phyloP scores from a whole-genome alignment of 2,329 filamentous ascomycete genomes.

The Apiospora saccharicola region DNA sequence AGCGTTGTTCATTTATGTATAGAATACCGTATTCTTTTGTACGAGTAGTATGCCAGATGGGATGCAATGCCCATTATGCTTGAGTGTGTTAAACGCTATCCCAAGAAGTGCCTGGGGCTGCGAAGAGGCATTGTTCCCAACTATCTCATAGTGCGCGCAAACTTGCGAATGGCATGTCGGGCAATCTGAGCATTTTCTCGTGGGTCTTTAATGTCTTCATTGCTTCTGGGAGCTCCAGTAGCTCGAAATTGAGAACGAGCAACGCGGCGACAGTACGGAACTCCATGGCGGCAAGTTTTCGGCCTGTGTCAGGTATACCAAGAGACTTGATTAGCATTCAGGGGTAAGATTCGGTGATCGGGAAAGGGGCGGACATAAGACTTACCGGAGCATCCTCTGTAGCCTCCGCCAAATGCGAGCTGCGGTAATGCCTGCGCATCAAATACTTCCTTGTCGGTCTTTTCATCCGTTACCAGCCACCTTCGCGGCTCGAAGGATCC shows the following conservation, averaged over 20 bases:
- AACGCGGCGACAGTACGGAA: constrained; percentile 30
- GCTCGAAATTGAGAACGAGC: constrained; percentile 30
- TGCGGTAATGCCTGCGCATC: constrained; percentile 28
- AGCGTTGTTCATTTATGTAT: no score
- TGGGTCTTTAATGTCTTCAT: constrained; percentile 22
- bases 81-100: no score
- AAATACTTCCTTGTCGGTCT: constrained; percentile 27
- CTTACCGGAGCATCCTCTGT: constrained; percentile 34
- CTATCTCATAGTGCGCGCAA: background rate
- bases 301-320: constrained; percentile 23
- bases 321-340: background rate
- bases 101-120: background rate
- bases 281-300: constrained; percentile 31
- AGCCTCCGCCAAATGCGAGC: constrained; percentile 31
- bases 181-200: background rate
- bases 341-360: no score
- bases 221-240: constrained; percentile 29
- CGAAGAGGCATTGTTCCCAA: background rate
- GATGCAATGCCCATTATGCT: no score
- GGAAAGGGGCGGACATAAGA: background rate
- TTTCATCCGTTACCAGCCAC: constrained; percentile 29
- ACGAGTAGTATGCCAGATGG: no score
- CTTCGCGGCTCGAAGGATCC: constrained; percentile 30
- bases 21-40: no score
- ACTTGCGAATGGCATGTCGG: background rate